Evolutionary conservation across 176 grass and related monocot species (phyloP).

Genomic region (Phragmites australis): DNA sequence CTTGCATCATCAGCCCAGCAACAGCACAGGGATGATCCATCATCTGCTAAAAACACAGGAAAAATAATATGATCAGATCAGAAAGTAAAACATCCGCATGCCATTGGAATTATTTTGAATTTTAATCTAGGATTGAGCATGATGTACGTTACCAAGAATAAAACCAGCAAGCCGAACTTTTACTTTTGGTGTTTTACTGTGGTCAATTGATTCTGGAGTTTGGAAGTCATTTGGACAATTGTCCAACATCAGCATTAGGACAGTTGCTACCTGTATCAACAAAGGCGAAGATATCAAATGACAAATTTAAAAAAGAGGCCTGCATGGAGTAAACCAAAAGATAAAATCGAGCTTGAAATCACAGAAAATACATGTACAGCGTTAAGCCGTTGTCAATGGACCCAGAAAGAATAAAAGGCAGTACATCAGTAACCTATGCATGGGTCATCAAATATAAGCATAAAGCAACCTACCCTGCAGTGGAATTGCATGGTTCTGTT

Average conservation of each 20-base stretch:
- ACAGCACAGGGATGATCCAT: constrained; percentile 78
- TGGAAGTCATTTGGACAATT: constrained; percentile 36
- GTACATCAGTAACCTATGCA: constrained; percentile 27
- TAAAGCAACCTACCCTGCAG: constrained; percentile 68
- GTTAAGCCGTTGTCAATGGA: not conserved
- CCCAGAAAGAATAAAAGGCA: not conserved
- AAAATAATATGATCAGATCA: constrained; percentile 9
- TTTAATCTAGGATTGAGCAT: not conserved
- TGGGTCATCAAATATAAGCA: constrained; percentile 12
- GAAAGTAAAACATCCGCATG: not conserved
- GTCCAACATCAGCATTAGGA: constrained; percentile 62
- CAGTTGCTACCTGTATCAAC: constrained; percentile 57
- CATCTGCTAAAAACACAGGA: constrained; percentile 60
- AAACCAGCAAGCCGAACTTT: constrained; percentile 71
- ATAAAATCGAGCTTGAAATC: not conserved
- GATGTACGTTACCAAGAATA: constrained; percentile 64
- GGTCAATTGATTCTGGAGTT: constrained; percentile 22
- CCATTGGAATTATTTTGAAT: constrained; percentile 19
- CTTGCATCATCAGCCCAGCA: constrained; percentile 76
- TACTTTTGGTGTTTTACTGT: constrained; percentile 33
- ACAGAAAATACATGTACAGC: not conserved
- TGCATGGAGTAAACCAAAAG: not conserved
- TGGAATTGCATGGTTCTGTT: constrained; percentile 41
- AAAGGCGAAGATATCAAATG: constrained; percentile 4
- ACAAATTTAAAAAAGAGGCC: not conserved